Conservation (phyloP, 345 rosid genomes). For the Geranium rotundifolium region DNA sequence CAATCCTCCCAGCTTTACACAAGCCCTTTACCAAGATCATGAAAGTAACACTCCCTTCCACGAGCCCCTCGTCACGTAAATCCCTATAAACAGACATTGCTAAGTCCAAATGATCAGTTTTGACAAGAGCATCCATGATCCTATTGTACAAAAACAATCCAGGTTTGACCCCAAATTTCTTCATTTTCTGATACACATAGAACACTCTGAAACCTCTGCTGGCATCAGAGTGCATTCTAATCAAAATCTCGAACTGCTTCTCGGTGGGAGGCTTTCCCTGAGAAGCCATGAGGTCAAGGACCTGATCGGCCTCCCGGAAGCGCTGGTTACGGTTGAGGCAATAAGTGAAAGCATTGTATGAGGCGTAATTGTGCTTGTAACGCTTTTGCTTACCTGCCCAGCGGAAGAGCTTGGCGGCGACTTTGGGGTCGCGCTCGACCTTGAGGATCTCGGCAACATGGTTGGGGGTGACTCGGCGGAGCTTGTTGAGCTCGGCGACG, state of each 20-base stretch:
- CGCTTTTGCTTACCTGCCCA: constrained; percentile 97
- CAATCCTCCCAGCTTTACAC: constrained; percentile 54
- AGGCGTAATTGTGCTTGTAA: constrained; percentile 50
- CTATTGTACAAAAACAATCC: constrained; percentile 65
- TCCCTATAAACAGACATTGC: constrained; percentile 73
- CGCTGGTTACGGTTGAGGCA: constrained; percentile 52
- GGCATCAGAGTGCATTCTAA: constrained; percentile 82
- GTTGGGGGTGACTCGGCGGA: constrained; percentile 75
- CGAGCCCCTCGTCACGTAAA: constrained; percentile 52
- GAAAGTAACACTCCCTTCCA: constrained; percentile 65
- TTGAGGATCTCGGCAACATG: constrained; percentile 77
- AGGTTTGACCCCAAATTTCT: constrained; percentile 62
- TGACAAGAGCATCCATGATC: constrained; percentile 63
- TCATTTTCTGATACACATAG: constrained; percentile 82
- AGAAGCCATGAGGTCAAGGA: constrained; percentile 77
- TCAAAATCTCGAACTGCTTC: constrained; percentile 85
- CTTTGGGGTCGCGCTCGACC: constrained; percentile 33
- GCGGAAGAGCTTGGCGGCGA: constrained; percentile 78
- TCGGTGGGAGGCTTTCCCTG: constrained; percentile 73
- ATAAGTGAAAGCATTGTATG: constrained; percentile 87
- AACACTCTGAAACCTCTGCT: constrained; percentile 71
- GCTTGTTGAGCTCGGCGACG: constrained; percentile 60
- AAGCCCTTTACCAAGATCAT: constrained; percentile 75
- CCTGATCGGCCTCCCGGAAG: constrained; percentile 78
- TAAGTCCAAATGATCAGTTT: constrained; percentile 55